Evolutionary conservation across 306 rosid species (phyloP).

Genomic region (Alnus glutinosa): DNA sequence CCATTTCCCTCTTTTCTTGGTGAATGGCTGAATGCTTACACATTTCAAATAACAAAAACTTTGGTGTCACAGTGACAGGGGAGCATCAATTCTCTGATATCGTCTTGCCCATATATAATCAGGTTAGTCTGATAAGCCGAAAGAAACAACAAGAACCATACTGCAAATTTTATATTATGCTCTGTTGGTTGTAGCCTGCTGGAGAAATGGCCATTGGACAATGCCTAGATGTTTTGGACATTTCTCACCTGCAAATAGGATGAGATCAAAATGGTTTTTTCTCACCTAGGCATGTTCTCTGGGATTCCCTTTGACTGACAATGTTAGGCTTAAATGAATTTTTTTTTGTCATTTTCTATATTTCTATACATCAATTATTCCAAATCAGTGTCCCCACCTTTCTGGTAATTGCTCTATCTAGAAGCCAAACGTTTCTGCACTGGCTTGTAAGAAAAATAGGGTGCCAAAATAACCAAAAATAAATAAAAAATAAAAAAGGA

Average conservation of each 20-base stretch:
- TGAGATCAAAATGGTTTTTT: not conserved
- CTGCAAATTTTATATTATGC: not conserved
- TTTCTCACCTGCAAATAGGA: not conserved
- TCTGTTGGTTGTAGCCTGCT: not conserved
- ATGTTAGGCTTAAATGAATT: not conserved
- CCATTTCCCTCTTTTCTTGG: not conserved
- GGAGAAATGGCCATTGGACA: not conserved
- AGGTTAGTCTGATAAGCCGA: not conserved
- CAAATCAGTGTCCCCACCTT: not conserved
- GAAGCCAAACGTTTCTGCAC: not conserved
- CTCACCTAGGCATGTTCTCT: not conserved
- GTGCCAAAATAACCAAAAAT: too few species aligned
- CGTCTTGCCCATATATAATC: too few species aligned
- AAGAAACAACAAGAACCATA: constrained; percentile 1
- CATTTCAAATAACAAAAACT: not conserved
- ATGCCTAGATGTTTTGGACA: not conserved
- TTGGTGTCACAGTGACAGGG: not conserved
- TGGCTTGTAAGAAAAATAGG: not conserved
- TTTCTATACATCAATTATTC: not conserved
- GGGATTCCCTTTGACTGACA: constrained; percentile 12
- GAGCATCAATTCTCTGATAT: not conserved
- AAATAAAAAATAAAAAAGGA: too few species aligned
- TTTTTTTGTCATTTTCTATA: constrained; percentile 1
- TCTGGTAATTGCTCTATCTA: not conserved
- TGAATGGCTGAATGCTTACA: not conserved